phyloP scores from a whole-genome alignment of 1,139 yeast genomes.

The Candida freyschussii region DNA sequence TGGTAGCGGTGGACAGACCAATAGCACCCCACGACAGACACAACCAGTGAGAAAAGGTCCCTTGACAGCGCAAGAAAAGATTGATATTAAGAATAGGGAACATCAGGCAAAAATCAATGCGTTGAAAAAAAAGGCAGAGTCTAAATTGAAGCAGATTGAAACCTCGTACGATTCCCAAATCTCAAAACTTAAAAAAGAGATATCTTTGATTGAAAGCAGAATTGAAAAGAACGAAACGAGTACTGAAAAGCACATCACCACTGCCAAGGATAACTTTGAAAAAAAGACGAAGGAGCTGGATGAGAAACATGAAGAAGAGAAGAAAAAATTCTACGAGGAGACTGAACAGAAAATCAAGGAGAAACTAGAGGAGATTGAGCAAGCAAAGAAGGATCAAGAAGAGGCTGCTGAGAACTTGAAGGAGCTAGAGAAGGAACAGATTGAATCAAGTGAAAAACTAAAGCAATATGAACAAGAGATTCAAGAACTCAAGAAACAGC shows the following conservation, averaged over 20 bases:
- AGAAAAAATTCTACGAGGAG: conserved; percentile 19
- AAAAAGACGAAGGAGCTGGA: conserved; percentile 15
- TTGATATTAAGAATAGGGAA: conserved; percentile 15
- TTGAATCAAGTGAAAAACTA: conserved; percentile 21
- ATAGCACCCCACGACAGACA: conserved; percentile 3
- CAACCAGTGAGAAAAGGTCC: conserved; percentile 12
- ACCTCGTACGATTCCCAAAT: conserved; percentile 19
- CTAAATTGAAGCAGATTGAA: conserved; percentile 18
- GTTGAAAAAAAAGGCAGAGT: conserved; percentile 15
- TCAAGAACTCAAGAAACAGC: conserved; percentile 12
- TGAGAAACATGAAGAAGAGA: conserved; percentile 21
- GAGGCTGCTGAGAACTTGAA: conserved; percentile 18
- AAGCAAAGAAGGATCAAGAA: conserved; percentile 19
- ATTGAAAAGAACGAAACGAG: conserved; percentile 12
- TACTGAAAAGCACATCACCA: conserved; percentile 13
- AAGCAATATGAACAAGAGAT: conserved; percentile 16
- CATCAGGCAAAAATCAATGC: conserved; percentile 14
- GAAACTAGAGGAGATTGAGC: conserved; percentile 21
- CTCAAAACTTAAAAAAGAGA: conserved; percentile 17
- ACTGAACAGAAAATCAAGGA: conserved; percentile 17
- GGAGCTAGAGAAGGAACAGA: conserved; percentile 21
- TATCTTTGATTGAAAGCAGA: conserved; percentile 16
- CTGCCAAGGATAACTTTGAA: conserved; percentile 16
- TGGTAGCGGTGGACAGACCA: conserved; percentile 1
- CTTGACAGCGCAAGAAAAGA: conserved; percentile 19